These are phyloP conservation scores for Neocatenulostroma microsporum DNA, from an alignment of 2,329 filamentous ascomycete genomes.

Conservation along the genomic window DNA sequence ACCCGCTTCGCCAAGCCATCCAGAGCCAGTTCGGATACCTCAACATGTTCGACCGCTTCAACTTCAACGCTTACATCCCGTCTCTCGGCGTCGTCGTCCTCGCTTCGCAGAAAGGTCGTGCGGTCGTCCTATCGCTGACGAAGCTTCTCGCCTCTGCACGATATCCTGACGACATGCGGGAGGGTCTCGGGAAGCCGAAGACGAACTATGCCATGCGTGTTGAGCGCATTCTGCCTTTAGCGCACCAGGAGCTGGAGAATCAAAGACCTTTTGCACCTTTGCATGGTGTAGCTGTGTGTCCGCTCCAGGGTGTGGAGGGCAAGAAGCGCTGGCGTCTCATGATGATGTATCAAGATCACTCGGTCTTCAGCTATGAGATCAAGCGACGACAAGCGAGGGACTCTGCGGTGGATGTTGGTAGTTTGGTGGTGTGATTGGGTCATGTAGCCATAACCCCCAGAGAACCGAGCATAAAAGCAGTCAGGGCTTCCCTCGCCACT, in stretches of 20 bases:
- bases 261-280: conserved; percentile 46
- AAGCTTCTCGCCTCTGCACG: conserved; percentile 13
- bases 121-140: conserved; percentile 55
- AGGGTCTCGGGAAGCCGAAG: conserved; percentile 9
- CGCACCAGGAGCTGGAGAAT: conserved; percentile 44
- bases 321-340: conserved; percentile 57
- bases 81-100: conserved; percentile 63
- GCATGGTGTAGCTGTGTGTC: conserved; percentile 60
- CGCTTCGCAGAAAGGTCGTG: conserved; percentile 59
- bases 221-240: conserved; percentile 50
- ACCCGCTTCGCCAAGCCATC: conserved; percentile 28
- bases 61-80: conserved; percentile 57
- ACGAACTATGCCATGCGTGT: conserved; percentile 42
- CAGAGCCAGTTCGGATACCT: conserved; percentile 22
- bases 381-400: conserved; percentile 18
- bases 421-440: conserved; percentile 1
- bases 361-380: conserved; percentile 64
- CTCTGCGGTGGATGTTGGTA: conserved; percentile 11
- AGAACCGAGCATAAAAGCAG: no score
- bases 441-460: no score
- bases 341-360: conserved; percentile 63
- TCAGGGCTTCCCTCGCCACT: no score
- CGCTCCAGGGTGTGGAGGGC: conserved; percentile 45
- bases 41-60: conserved; percentile 46
- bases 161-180: conserved; percentile 10